These are phyloP conservation scores for Colletotrichum horii DNA, from an alignment of 2,329 filamentous ascomycete genomes.

Conservation along the genomic window DNA sequence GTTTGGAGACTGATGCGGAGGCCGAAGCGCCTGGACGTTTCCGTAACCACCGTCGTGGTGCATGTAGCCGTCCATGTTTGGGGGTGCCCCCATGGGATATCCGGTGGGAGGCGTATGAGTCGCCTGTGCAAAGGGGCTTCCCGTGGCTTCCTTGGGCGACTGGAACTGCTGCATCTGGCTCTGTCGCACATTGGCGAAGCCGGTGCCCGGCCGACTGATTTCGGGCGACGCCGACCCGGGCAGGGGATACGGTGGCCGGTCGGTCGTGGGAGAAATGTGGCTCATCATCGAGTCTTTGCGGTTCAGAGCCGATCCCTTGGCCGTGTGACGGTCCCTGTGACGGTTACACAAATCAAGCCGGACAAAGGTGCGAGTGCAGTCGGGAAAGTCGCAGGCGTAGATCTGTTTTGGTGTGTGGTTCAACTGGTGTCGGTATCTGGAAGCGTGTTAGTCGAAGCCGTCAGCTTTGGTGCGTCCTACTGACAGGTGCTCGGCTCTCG, in stretches of 20 bases:
- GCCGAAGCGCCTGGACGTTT: constrained; percentile 31
- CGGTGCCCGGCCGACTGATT: constrained; percentile 46
- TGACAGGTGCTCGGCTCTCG: constrained; percentile 89
- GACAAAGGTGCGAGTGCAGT: constrained; percentile 90
- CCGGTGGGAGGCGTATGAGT: constrained; percentile 44
- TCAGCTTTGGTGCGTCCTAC: constrained; percentile 36
- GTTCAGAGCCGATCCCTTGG: constrained; percentile 77
- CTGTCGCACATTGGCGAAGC: constrained; percentile 44
- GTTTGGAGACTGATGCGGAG: constrained; percentile 44
- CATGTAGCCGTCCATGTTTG: constrained; percentile 48
- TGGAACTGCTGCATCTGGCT: constrained; percentile 50
- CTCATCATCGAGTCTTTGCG: constrained; percentile 72
- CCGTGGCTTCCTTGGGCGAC: constrained; percentile 48
- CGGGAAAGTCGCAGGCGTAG: constrained; percentile 90
- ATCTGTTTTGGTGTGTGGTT: constrained; percentile 97
- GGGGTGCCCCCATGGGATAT: constrained; percentile 29
- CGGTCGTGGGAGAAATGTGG: constrained; percentile 50
- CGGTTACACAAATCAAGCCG: constrained; percentile 90
- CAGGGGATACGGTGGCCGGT: constrained; percentile 45
- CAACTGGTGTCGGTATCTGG: constrained; percentile 84
- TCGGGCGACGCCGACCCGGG: constrained; percentile 53
- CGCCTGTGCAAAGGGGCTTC: constrained; percentile 53
- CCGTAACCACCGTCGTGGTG: constrained; percentile 43
- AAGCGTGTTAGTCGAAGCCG: constrained; percentile 26
- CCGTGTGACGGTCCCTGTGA: constrained; percentile 81